Percentiles rank a stretch among this genome's conserved stretches.
These are phyloP conservation scores for Diaporthe velutina DNA, from an alignment of 2,329 filamentous ascomycete species.

Conservation along the genomic window DNA sequence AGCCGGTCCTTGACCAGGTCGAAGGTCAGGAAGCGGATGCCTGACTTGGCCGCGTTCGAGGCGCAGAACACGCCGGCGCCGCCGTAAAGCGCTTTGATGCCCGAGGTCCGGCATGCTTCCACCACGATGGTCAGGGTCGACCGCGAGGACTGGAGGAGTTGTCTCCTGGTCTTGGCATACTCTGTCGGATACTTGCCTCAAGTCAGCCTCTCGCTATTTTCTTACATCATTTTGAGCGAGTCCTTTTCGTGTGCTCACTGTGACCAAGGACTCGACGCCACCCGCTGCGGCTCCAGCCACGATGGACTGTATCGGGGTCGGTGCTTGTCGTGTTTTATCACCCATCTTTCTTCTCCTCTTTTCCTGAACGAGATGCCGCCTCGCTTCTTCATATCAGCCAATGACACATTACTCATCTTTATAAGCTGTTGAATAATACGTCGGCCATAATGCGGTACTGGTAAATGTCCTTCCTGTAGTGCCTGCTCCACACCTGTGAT, in stretches of 20 bases:
- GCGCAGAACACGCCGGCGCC: conserved; percentile 41
- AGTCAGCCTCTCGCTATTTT: not conserved
- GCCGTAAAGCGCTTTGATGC: conserved; percentile 36
- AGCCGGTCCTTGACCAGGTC: conserved; percentile 40
- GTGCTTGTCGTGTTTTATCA: not conserved
- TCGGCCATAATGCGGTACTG: not conserved
- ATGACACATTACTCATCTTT: not conserved
- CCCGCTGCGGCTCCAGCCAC: not conserved
- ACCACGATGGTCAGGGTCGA: conserved; percentile 30
- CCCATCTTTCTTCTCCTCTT: not conserved
- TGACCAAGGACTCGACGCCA: not conserved
- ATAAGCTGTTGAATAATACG: not conserved
- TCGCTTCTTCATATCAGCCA: not conserved
- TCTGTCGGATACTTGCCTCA: conserved; percentile 1
- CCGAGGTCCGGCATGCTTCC: conserved; percentile 19
- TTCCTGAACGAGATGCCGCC: not conserved
- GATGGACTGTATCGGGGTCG: not conserved
- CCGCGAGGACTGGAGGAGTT: conserved; percentile 34
- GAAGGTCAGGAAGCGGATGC: conserved; percentile 45
- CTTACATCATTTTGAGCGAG: not conserved
- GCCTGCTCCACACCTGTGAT: not conserved
- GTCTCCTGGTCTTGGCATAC: conserved; percentile 39
- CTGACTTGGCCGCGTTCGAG: conserved; percentile 42
- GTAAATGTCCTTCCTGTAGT: not conserved
- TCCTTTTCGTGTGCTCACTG: not conserved